Conservation (phyloP, 2,329 filamentous ascomycete species). For the Fusarium hainanense region DNA sequence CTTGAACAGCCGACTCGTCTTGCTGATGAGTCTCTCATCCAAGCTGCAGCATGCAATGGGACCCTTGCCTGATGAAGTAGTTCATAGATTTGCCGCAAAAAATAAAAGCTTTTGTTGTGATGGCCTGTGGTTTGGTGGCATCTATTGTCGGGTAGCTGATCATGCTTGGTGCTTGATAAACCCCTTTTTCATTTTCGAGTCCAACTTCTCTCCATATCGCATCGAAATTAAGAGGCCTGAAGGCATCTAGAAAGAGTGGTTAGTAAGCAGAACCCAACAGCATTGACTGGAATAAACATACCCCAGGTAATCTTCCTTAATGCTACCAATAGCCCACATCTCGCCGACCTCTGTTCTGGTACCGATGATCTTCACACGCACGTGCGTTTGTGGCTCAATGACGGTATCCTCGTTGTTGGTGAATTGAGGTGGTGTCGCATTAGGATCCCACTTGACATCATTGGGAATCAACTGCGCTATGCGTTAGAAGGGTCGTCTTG, state of each 20-base stretch:
- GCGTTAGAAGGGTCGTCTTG: conserved; percentile 19
- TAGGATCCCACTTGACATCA: conserved; percentile 93
- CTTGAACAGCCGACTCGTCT: background rate
- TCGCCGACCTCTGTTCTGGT: conserved; percentile 91
- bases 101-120: conserved; percentile 4
- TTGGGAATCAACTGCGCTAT: conserved; percentile 80
- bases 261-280: conserved; percentile 13
- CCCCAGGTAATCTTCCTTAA: conserved; percentile 85
- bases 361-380: conserved; percentile 94
- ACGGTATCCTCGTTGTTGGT: conserved; percentile 94
- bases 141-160: background rate
- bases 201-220: conserved; percentile 27
- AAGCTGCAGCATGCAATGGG: conserved; percentile 1
- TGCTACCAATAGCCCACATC: conserved; percentile 97
- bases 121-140: background rate
- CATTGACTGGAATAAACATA: conserved; percentile 50
- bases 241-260: conserved; percentile 43
- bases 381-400: conserved; percentile 92
- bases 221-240: conserved; percentile 41
- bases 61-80: background rate
- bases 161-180: background rate
- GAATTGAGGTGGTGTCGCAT: conserved; percentile 95
- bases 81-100: conserved; percentile 4
- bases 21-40: background rate
- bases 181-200: conserved; percentile 22